Evolutionary conservation across 2,329 filamentous ascomycete genomes (phyloP).

Genomic region (Stemphylium lycopersici): DNA sequence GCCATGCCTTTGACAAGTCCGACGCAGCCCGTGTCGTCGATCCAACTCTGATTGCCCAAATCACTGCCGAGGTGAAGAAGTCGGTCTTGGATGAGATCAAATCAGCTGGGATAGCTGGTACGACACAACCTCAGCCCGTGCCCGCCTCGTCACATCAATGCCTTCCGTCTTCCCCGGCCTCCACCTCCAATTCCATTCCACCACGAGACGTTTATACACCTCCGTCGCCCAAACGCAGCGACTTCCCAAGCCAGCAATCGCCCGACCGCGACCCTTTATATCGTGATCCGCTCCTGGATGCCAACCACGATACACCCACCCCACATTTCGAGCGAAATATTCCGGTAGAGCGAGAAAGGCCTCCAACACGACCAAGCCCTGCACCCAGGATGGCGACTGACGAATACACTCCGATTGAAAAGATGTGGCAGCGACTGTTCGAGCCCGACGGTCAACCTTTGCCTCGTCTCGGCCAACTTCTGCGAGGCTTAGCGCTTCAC

Average conservation of each 20-base stretch:
- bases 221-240: constrained; percentile 56
- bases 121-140: constrained; percentile 38
- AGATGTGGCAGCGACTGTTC: constrained; percentile 79
- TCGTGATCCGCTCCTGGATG: constrained; percentile 41
- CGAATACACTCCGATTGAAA: constrained; percentile 59
- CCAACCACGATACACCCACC: constrained; percentile 38
- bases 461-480: constrained; percentile 69
- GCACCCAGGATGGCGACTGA: constrained; percentile 42
- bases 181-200: constrained; percentile 56
- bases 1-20: constrained; percentile 60
- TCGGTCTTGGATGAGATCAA: constrained; percentile 56
- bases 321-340: constrained; percentile 33
- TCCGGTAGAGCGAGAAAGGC: constrained; percentile 34
- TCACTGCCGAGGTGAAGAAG: constrained; percentile 63
- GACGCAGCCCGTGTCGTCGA: constrained; percentile 59
- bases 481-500: constrained; percentile 75
- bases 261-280: constrained; percentile 45
- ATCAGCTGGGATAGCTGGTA: constrained; percentile 44
- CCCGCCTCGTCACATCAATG: constrained; percentile 45
- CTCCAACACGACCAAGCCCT: constrained; percentile 34
- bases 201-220: constrained; percentile 60
- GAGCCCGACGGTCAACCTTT: constrained; percentile 71
- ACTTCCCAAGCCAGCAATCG: constrained; percentile 38
- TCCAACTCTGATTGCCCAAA: constrained; percentile 65
- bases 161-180: constrained; percentile 51